These are phyloP conservation scores for Neurospora sp. DNA, from an alignment of 495 filamentous ascomycete species.

Conservation along the genomic window DNA sequence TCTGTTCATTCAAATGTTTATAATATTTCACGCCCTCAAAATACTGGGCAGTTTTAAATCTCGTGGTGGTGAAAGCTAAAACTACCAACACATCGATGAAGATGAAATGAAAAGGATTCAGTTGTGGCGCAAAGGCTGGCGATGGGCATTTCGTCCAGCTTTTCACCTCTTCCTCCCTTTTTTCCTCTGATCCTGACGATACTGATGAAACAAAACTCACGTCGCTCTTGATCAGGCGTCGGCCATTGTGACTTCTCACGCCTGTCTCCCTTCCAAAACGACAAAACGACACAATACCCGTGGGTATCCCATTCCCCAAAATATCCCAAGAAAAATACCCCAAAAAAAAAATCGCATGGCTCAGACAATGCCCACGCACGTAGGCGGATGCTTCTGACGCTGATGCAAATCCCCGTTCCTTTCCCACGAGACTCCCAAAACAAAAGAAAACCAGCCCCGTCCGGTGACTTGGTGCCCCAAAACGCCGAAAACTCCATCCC, in stretches of 20 bases:
- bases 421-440: background rate
- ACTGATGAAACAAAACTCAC: background rate
- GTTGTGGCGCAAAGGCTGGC: background rate
- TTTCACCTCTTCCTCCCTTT: background rate
- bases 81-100: background rate
- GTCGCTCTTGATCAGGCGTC: background rate
- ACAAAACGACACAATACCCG: background rate
- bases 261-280: background rate
- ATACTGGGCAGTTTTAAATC: background rate
- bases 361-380: background rate
- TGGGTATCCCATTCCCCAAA: background rate
- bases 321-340: background rate
- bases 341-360: background rate
- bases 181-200: background rate
- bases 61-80: background rate
- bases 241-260: background rate
- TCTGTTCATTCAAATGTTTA: background rate
- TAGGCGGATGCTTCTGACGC: background rate
- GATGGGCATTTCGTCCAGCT: background rate
- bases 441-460: background rate
- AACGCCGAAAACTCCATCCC: background rate
- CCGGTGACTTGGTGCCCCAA: background rate
- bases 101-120: background rate
- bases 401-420: background rate
- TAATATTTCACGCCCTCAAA: background rate